Evolutionary conservation across 305 asterid species (phyloP), one percentile per base, ranked within the genome.

Genomic region (Plantago coronopus): DNA sequence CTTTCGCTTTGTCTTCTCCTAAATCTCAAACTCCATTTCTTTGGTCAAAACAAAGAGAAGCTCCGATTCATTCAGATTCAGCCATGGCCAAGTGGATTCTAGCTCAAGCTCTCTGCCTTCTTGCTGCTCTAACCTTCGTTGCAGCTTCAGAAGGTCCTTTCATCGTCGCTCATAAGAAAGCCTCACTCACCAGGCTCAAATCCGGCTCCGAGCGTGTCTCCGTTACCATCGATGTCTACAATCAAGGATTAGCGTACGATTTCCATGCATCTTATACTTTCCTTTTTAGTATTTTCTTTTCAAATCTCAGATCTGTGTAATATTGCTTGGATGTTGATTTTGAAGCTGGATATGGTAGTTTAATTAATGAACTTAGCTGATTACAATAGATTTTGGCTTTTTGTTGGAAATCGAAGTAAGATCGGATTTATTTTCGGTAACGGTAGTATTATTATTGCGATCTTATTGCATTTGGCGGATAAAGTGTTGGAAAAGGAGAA

Each of bases 161-260:
- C 68, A 76, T 91, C 58, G 78, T 91, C 2, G 95, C 96, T 20
- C 96, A 88, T 66, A 91, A 91, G 86, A 91, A 91, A 80, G 93
- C 93, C 40, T 63, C 83, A n/a, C 82, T 88, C 62, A 81, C 88
- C 46, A 74, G 87, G 72, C 86, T 91, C 76, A 82, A 88, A 44
- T 70, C 94, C 59, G 89, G 89, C 76, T 63, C 79, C 57, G 98
- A 91, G 57, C 94, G 95, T 0, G 75, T 91, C 49, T 76, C 88
- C 54, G 95, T 91, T 69, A 73, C 88, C 50, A 74, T 91, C 57
- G 87, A 88, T 62, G 69, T 91, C 72, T 88, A 84, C 84, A 91
- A 88, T 69, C 81, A 86, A 74, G 98, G 98, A 88, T 86, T 73
- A 65, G 78, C 95, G 98, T 91, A 86, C 47, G 83, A 43, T 8